phyloP scores from a whole-genome alignment of 352 stramenopile genomes.

The Phytophthora pisi region DNA sequence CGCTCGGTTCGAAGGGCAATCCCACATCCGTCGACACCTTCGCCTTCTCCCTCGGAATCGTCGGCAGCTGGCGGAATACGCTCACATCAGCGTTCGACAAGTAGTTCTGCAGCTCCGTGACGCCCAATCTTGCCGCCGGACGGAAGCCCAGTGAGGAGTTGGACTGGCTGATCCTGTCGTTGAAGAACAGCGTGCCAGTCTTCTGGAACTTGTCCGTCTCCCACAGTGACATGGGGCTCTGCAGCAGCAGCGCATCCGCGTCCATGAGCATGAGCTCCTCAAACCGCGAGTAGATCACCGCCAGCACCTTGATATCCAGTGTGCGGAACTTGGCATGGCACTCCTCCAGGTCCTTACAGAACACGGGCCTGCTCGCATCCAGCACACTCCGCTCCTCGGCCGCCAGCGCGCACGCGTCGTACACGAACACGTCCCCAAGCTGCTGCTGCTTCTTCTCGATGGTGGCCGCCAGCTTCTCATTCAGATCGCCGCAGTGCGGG shows the following conservation, averaged over 20 bases:
- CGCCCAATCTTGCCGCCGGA: conserved; percentile 20
- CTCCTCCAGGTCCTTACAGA: conserved; percentile 40
- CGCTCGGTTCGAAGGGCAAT: conserved; percentile 44
- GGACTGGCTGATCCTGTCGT: conserved; percentile 51
- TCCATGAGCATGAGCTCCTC: conserved; percentile 63
- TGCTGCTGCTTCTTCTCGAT: conserved; percentile 28
- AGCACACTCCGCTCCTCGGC: conserved; percentile 35
- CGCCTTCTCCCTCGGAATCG: conserved; percentile 31
- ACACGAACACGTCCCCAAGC: conserved; percentile 36
- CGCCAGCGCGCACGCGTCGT: conserved; percentile 40
- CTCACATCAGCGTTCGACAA: conserved; percentile 46
- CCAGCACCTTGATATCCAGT: conserved; percentile 42
- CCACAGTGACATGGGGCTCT: conserved; percentile 47
- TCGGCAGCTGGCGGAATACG: conserved; percentile 40
- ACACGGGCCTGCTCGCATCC: conserved; percentile 33
- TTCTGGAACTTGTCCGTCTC: conserved; percentile 31
- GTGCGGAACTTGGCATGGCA: conserved; percentile 45
- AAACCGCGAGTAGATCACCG: conserved; percentile 50
- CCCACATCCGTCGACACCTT: conserved; percentile 15
- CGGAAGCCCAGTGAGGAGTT: conserved; percentile 39
- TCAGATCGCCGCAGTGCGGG: conserved; percentile 51
- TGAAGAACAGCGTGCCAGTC: conserved; percentile 61
- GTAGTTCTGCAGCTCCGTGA: conserved; percentile 45
- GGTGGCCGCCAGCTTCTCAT: conserved; percentile 24
- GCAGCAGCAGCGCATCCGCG: conserved; percentile 48